Conservation (phyloP, 1,284 basidiomycete genomes). For the Cryptococcus jaspeensis region DNA sequence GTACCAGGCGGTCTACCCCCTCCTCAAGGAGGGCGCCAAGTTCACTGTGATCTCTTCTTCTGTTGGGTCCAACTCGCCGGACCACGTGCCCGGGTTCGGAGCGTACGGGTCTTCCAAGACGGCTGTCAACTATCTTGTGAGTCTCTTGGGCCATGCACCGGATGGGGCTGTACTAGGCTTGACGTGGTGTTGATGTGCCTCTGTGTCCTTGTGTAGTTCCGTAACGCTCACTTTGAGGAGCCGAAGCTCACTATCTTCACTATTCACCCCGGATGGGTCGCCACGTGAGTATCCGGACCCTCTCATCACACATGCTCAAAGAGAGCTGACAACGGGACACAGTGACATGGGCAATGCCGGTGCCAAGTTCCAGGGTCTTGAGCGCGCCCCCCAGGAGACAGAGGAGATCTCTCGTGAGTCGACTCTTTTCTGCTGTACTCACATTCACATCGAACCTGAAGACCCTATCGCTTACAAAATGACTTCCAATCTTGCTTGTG, state of each 20-base stretch:
- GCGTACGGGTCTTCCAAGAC: slow-evolving; percentile 16
- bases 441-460: too few relatives aligned
- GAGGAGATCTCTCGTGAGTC: not conserved
- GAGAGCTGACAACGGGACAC: not conserved
- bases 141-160: not conserved
- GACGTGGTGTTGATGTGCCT: too few relatives aligned
- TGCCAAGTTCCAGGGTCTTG: not conserved
- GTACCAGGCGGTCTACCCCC: not conserved
- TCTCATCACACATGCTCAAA: not conserved
- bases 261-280: slow-evolving; percentile 6
- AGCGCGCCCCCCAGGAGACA: not conserved
- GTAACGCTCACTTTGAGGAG: slow-evolving; percentile 5
- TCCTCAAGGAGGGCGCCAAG: not conserved
- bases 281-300: not conserved
- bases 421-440: too few relatives aligned
- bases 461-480: too few relatives aligned
- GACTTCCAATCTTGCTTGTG: too few relatives aligned
- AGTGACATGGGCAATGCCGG: not conserved
- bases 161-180: too few relatives aligned
- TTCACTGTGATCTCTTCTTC: not conserved
- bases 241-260: slow-evolving; percentile 3
- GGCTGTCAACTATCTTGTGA: slow-evolving; percentile 7
- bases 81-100: slow-evolving; percentile 4
- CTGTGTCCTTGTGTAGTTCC: not conserved
- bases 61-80: slow-evolving; percentile 2